Evolutionary conservation across 208 protist species (phyloP).

Genomic region (Leishmania gerbilli): DNA sequence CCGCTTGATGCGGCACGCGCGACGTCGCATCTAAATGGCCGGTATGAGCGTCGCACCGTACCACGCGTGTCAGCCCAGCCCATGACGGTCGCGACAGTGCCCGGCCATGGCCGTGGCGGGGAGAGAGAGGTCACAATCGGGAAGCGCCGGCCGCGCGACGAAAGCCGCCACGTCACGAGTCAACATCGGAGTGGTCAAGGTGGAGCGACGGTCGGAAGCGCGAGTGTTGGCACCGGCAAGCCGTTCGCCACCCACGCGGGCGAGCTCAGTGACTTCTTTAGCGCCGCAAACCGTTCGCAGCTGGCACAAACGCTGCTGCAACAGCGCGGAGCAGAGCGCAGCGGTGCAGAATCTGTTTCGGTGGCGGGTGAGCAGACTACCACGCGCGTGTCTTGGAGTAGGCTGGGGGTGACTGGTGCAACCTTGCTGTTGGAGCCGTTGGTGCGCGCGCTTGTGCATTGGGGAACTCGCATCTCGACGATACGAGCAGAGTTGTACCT

Average conservation of each 20-base stretch:
- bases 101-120: background rate
- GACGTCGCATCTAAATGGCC: background rate
- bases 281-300: conserved; percentile 21
- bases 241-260: conserved; percentile 32
- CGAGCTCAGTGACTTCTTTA: conserved; percentile 30
- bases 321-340: conserved; percentile 5
- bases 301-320: conserved; percentile 26
- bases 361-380: background rate
- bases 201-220: background rate
- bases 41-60: background rate
- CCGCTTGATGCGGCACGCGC: conserved; percentile 1
- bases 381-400: background rate
- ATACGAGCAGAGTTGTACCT: conserved; percentile 64
- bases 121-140: background rate
- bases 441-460: conserved; percentile 55
- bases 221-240: background rate
- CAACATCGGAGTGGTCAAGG: background rate
- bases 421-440: conserved; percentile 49
- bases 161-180: background rate
- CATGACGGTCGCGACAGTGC: background rate
- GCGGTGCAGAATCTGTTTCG: background rate
- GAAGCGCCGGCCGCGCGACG: conserved; percentile 22
- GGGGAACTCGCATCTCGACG: conserved; percentile 47
- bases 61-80: background rate
- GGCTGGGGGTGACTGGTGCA: background rate